Evolutionary conservation across 495 filamentous ascomycete genomes (phyloP).

Genomic region (Trichoderma asperelloides): DNA sequence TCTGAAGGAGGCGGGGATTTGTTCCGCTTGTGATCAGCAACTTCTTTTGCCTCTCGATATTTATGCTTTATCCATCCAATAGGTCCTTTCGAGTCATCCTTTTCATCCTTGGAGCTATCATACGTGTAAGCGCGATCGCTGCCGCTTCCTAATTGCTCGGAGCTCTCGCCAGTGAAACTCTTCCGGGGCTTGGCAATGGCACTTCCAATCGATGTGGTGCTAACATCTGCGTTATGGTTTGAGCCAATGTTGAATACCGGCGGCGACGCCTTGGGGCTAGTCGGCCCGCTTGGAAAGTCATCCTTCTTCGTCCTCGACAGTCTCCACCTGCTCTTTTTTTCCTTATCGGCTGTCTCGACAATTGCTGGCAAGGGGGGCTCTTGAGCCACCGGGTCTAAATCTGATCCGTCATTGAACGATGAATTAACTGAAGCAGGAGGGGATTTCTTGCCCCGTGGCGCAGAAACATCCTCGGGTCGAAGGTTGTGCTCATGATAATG

Average conservation of each 20-base stretch:
- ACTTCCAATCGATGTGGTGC: slow-evolving; percentile 61
- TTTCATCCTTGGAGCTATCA: slow-evolving; percentile 26
- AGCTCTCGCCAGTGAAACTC: slow-evolving; percentile 48
- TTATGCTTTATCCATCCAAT: slow-evolving; percentile 80
- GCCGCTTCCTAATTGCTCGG: slow-evolving; percentile 26
- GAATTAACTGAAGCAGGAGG: slow-evolving; percentile 63
- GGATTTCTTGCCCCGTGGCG: slow-evolving; percentile 50
- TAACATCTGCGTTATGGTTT: slow-evolving; percentile 56
- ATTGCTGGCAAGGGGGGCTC: slow-evolving; percentile 29
- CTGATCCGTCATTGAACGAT: slow-evolving; percentile 68
- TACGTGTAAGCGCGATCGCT: slow-evolving; percentile 19
- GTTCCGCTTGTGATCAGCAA: slow-evolving; percentile 45
- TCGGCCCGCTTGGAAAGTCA: background rate
- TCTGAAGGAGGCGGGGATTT: slow-evolving; percentile 35
- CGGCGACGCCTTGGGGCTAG: slow-evolving; percentile 32
- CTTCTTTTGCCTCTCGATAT: slow-evolving; percentile 67
- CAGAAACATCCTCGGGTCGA: slow-evolving; percentile 35
- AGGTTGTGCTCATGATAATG: slow-evolving; percentile 10
- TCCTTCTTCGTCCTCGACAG: slow-evolving; percentile 58
- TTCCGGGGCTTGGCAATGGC: slow-evolving; percentile 34
- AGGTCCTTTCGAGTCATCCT: slow-evolving; percentile 57
- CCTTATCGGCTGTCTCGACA: slow-evolving; percentile 28
- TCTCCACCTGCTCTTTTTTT: slow-evolving; percentile 67
- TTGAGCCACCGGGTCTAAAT: slow-evolving; percentile 57
- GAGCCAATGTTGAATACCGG: slow-evolving; percentile 42